A percentile compares a stretch with the other conserved stretches of the same genome.
phyloP scores from a whole-genome alignment of 2,329 filamentous ascomycete species.

The Rosellinia necatrix region DNA sequence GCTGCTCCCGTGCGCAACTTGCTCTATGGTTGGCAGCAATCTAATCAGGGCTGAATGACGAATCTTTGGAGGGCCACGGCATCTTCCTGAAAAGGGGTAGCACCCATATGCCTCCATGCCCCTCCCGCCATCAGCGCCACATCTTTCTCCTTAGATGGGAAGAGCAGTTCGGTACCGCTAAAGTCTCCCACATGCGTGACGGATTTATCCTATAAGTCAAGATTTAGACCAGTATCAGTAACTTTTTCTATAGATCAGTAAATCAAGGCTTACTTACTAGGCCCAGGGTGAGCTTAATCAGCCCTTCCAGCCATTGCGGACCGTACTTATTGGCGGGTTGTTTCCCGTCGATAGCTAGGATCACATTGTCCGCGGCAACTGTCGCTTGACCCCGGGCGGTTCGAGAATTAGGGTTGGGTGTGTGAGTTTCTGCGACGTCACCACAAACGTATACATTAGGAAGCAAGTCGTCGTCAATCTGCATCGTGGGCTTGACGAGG shows the following conservation, averaged over 20 bases:
- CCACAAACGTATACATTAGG: constrained; percentile 66
- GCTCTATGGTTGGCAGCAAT: no score
- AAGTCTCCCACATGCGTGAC: constrained; percentile 49
- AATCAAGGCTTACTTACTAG: constrained; percentile 45
- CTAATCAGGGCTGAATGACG: background rate
- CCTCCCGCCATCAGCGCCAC: constrained; percentile 49
- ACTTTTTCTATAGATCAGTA: background rate
- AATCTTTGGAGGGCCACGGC: constrained; percentile 22
- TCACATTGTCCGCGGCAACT: constrained; percentile 59
- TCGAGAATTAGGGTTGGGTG: constrained; percentile 58
- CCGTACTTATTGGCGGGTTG: constrained; percentile 46
- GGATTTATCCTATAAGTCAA: constrained; percentile 47
- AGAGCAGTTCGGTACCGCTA: constrained; percentile 49
- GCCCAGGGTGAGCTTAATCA: constrained; percentile 60
- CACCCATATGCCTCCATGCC: constrained; percentile 50
- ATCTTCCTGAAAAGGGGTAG: constrained; percentile 50
- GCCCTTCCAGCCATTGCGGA: constrained; percentile 51
- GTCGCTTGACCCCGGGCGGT: constrained; percentile 59
- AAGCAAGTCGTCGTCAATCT: constrained; percentile 53
- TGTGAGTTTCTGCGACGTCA: constrained; percentile 61
- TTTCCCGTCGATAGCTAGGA: constrained; percentile 50
- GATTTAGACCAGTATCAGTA: background rate
- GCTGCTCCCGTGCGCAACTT: no score
- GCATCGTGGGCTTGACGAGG: constrained; percentile 59
- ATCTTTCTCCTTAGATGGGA: constrained; percentile 48